Base-by-base conservation (phyloP, 2,329 filamentous ascomycete genomes). In the Neonectria hederae region DNA sequence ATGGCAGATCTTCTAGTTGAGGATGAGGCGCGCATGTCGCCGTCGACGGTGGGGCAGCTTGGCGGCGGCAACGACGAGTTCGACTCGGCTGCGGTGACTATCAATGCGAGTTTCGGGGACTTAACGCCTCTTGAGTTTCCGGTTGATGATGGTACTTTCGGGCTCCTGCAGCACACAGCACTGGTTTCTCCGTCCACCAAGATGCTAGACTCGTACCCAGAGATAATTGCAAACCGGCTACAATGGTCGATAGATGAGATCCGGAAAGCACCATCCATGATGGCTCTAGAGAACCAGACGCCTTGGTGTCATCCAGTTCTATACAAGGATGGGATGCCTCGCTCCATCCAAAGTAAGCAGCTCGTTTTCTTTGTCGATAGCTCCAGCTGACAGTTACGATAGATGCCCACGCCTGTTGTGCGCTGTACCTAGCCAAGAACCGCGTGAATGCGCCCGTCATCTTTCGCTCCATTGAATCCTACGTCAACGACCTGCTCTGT, bases 341-440 rank as follows among this genome's bases (percentile, higher is more conserved):
- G 75, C 30, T 77, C 74, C 0, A 81, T 88, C 69, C 82, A 87
- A 77, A 84, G 83, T 82, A 66, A 46, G 64, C 30, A 51, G 24
- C 40, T 51, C 11, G 5, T 32, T 21, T 10, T 45, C 21, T 3
- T n/a, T n/a, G 19, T 42, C n/a, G 6, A 5, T 24, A 24, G 28
- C 14, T 19, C 22, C 28, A 28, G 54, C 59, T 65, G 54, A 68
- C 68, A 13, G 1, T 21, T n/a, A 1, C 26, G 14, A 13, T 52
- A 86, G 86, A 88, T 66, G 85, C 83, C 0, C 77, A 84, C 63
- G 80, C 85, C 4, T 81, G 82, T 26, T 88, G 86, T 69, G 84
- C 84, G 1, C 74, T 89, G 0, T 86, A 86, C 67, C 75, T 83
- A 46, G 77, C 82, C 10, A 86, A 82, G 65, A 88, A 83, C 51